Evolutionary conservation across 129 eudicot genomes (phyloP), one percentile per base, ranked within the genome.

Genomic region (Pittosporum tobira): DNA sequence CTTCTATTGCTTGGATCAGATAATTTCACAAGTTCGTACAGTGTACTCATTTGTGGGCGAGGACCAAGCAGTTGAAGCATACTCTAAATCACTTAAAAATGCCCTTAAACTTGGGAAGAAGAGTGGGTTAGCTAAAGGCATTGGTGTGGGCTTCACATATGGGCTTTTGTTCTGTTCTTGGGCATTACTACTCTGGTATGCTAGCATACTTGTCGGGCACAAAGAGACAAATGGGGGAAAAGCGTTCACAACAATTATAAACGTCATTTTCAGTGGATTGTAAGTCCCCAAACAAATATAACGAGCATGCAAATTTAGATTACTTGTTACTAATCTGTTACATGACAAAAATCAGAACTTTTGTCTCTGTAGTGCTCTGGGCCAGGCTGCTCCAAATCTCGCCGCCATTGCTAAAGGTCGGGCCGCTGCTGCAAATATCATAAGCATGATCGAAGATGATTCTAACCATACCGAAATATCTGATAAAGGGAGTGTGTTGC

Each of bases 111-210:
- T 88, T 13, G 94, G 72, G 14, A 80, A 81, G 75, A 83, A 75
- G 44, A 75, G 88, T 20, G 96, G 94, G 13, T 16, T 80, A 23
- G 91, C 84, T 12, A 88, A 88, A 67, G 96, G 96, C 63, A 30
- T 83, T 6, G 96, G 94, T n/a, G 73, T 88, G 25, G 96, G 96
- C 37, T 83, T 73, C 63, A 88, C 96, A 7, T 88, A 83, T 45
- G 88, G 72, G 27, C 83, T 88, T 45, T 57, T 88, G 63, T 77
- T 83, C 51, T 83, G 94, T 49, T 70, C 96, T 10, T 88, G 96
- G 96, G 94, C 84, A 25, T 69, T 88, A 44, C 96, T 88, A 51
- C 83, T 88, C n/a, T 88, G 96, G 96, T 88, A 88, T 24, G 93
- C 96, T 12, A 79, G 96, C 57, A 27, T 83, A 63, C 96, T 87